Conservation (phyloP, 2,329 filamentous ascomycete species). For the Didymella glomerata region DNA sequence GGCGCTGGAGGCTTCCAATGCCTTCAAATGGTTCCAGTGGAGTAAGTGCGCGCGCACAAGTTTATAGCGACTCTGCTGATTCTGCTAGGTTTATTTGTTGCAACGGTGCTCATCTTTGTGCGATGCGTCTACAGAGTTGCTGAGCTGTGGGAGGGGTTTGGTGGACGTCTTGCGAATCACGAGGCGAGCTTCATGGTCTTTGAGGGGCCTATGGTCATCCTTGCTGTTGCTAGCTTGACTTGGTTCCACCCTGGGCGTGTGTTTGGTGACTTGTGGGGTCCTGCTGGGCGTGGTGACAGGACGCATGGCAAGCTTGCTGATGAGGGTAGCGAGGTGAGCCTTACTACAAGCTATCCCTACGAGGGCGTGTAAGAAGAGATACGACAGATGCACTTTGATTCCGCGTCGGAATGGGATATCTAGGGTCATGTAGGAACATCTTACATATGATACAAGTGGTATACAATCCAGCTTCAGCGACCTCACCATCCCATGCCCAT, state of each 20-base stretch:
- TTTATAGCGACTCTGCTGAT: background rate
- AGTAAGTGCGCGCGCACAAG: background rate
- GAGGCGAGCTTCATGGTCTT: conserved; percentile 60
- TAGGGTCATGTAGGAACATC: background rate
- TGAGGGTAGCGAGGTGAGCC: background rate
- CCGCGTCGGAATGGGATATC: no score
- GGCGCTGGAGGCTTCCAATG: background rate
- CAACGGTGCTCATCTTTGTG: background rate
- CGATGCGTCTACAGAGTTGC: background rate
- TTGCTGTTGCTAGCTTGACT: conserved; percentile 50
- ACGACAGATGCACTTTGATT: no score
- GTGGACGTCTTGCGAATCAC: conserved; percentile 55
- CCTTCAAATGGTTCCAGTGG: background rate
- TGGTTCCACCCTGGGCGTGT: background rate
- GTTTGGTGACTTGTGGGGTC: background rate
- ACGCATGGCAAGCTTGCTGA: background rate
- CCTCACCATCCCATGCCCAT: conserved; percentile 33
- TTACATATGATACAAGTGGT: conserved; percentile 5
- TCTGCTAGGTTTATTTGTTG: background rate
- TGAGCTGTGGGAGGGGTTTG: conserved; percentile 57
- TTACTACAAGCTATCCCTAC: background rate
- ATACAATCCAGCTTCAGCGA: background rate
- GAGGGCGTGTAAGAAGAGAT: background rate
- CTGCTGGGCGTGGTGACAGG: background rate
- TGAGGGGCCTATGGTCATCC: conserved; percentile 60